Evolutionary conservation across 345 rosid genomes (phyloP), one percentile per base, ranked within the genome.

Genomic region (Jatropha curcas): DNA sequence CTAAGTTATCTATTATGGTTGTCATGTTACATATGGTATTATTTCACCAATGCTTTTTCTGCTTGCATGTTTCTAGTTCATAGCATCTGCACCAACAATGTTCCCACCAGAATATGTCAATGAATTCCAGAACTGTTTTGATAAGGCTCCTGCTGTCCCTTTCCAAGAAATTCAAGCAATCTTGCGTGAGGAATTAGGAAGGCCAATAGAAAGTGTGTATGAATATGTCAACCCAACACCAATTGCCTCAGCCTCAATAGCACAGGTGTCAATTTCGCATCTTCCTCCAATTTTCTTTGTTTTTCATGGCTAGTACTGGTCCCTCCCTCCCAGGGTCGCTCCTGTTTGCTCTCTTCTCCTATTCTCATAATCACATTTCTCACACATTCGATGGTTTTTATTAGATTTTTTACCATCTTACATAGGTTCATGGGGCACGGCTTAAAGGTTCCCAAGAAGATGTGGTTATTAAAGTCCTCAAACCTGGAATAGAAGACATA

Each of bases 91-190:
- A 3, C 98, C 97, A 31, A 90, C 98, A 60, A 48, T 94, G 74
- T 94, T 94, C 83, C 98, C 97, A 17, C 86, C 86, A 31, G 95
- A 89, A 81, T 94, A 92, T 58, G 97, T 94, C 4, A 73, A 82
- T 72, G 98, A 94, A 79, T 94, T 94, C 79, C 97, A 92, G 81
- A 92, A 86, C 76, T 94, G 98, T 82, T 94, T 94, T 70, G 98
- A 94, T 80, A 90, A 83, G 84, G 90, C 90, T 65, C 97, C 97
- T 67, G 75, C 86, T n/a, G 84, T 94, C 71, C 94, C 97, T 7
- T 92, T 83, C 75, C 88, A 86, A 78, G 91, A 86, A 61, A 88
- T 94, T 77, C 87, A 89, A 75, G 83, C 73, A 52, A 92, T 88
- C 72, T 77, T 94, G 86, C 89, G 86, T 62, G 88, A 92, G 78